Percentiles rank a stretch among this genome's conserved stretches.
These are phyloP conservation scores for Cercophora newfieldiana DNA, from an alignment of 495 filamentous ascomycete genomes.

Conservation along the genomic window DNA sequence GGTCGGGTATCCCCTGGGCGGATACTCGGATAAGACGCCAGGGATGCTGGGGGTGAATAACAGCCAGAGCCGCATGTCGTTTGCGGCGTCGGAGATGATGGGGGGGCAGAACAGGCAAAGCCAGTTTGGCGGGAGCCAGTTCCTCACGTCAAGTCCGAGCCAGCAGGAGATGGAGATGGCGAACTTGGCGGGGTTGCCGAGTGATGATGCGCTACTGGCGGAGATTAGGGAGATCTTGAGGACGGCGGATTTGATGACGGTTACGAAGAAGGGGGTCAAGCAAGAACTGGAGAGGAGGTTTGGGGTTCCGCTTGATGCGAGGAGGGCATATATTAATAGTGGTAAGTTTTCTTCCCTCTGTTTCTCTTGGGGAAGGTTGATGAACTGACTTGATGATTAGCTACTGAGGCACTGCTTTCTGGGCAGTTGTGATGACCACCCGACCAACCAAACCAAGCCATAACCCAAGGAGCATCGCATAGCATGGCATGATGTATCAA, in stretches of 20 bases:
- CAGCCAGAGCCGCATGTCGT: conserved; percentile 62
- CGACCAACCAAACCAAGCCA: not conserved
- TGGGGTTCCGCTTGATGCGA: conserved; percentile 73
- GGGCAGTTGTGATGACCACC: conserved; percentile 40
- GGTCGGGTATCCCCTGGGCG: conserved; percentile 50
- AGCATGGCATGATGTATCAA: not conserved
- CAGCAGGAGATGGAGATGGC: conserved; percentile 68
- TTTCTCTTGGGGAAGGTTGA: not conserved
- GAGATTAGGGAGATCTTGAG: conserved; percentile 93
- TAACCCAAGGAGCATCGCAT: too few species aligned
- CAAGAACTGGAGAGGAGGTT: conserved; percentile 87
- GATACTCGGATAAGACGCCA: conserved; percentile 30
- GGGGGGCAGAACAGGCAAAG: conserved; percentile 27
- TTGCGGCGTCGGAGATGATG: conserved; percentile 73
- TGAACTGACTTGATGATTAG: conserved; percentile 29
- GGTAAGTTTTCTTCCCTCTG: conserved; percentile 57
- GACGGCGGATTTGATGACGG: conserved; percentile 91
- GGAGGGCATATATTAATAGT: conserved; percentile 88
- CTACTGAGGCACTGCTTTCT: conserved; percentile 51
- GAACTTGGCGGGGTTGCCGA: conserved; percentile 67
- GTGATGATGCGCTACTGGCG: conserved; percentile 83
- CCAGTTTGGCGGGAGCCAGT: conserved; percentile 48
- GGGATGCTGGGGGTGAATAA: conserved; percentile 27
- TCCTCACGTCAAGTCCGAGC: conserved; percentile 43
- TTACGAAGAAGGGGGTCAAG: conserved; percentile 99